Base-by-base conservation (phyloP, 2,329 filamentous ascomycete species). In the Chrysoporthe cubensis region DNA sequence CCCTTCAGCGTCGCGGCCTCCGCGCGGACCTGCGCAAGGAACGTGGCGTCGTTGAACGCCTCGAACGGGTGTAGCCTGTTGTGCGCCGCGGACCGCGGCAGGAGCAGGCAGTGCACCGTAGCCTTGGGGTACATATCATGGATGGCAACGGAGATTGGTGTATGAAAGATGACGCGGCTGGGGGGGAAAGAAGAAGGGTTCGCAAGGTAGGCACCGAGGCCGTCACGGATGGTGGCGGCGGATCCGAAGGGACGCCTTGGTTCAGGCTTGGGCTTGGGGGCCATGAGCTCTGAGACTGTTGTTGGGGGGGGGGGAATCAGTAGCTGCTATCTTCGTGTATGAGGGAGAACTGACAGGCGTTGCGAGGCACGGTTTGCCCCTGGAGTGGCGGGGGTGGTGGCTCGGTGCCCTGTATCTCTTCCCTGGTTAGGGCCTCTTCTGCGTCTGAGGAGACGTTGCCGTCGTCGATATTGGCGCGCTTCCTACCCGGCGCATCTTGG, bases 71-170 rank as follows among this genome's bases (percentile, higher is more conserved):
- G 91, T 13, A 88, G 80, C 6, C 84, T 80, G 72, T 84, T 88
- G 75, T 89, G 87, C 2, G 77, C 74, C 0, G 83, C 75, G 52
- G 91, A 87, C 62, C 94, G 91, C 7, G 94, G 93, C 5, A 98
- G 88, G n/a, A 98, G 87, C 2, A 99, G 91, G 1, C 93, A 85
- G 80, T 99, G 96, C 4, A 97, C 84, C 3, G 87, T 88, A 3
- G 92, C 88, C 79, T 98, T 99, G 9, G 96, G 94, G 76, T 88
- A 99, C 70, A 88, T 82, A 80, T 99, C 96, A 73, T 90, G 85
- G 77, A 98, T 92, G 26, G 89, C 86, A 62, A 94, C 91, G 72
- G 91, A 93, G 69, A 88, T 80, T n/a, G 87, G 82, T 71, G 88
- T 87, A 78, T 89, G 82, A 74, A 88, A 90, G 65, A 96, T 82